phyloP scores from a whole-genome alignment of 768 basidiomycete species.

The Amanita polypyramis region DNA sequence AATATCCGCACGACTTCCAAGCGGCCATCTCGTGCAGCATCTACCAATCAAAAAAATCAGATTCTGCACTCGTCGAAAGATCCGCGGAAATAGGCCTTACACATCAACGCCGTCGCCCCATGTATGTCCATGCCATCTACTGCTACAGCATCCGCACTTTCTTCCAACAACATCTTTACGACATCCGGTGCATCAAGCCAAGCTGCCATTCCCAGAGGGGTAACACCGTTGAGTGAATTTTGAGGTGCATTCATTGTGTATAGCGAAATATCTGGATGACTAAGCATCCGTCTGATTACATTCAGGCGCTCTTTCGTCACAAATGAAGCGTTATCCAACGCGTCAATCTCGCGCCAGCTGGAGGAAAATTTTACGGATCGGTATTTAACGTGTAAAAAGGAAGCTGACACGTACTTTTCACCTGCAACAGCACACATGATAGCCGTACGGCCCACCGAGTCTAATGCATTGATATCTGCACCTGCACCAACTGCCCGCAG shows the following conservation, averaged over 20 bases:
- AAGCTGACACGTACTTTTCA: constrained; percentile 40
- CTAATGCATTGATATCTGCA: constrained; percentile 60
- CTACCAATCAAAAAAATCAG: constrained; percentile 25
- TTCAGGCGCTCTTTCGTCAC: constrained; percentile 46
- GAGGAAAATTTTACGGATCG: constrained; percentile 4
- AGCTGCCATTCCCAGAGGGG: constrained; percentile 68
- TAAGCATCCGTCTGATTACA: constrained; percentile 44
- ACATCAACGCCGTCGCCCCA: constrained; percentile 78
- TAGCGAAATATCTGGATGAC: constrained; percentile 50
- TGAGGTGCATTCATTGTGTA: constrained; percentile 70
- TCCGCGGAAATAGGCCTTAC: constrained; percentile 32
- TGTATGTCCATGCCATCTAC: constrained; percentile 68
- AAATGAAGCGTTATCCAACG: constrained; percentile 54
- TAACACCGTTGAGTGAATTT: constrained; percentile 58
- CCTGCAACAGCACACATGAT: constrained; percentile 66
- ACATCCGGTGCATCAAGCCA: constrained; percentile 59
- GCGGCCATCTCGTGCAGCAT: constrained; percentile 67
- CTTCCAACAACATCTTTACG: constrained; percentile 57
- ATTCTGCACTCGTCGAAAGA: constrained; percentile 10
- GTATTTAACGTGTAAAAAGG: constrained; percentile 3
- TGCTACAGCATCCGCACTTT: constrained; percentile 47
- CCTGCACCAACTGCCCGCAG: constrained; percentile 42
- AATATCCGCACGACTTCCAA: constrained; percentile 56
- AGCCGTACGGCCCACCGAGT: constrained; percentile 48
- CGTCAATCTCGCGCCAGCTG: constrained; percentile 64